These are phyloP conservation scores for Tympanopsis confertula DNA, from an alignment of 2,329 filamentous ascomycete species.

Conservation along the genomic window DNA sequence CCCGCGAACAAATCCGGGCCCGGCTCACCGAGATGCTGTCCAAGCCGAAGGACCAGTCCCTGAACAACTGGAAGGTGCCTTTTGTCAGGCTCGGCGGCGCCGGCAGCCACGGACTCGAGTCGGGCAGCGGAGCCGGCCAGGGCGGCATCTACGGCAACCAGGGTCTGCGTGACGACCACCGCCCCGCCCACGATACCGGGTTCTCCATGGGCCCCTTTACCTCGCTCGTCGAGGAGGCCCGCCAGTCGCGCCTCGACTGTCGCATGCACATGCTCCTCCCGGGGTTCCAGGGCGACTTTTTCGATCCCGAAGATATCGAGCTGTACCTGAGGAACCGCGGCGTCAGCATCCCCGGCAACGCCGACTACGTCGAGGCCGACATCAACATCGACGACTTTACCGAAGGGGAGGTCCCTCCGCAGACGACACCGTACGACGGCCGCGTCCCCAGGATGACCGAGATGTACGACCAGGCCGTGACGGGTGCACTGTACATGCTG, in stretches of 20 bases:
- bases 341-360: slow-evolving; percentile 46
- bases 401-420: slow-evolving; percentile 6
- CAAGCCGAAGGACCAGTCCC: slow-evolving; percentile 19
- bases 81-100: slow-evolving; percentile 57
- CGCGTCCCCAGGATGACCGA: not conserved
- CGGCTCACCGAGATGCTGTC: slow-evolving; percentile 20
- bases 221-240: slow-evolving; percentile 20
- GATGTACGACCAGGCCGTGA: not conserved
- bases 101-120: slow-evolving; percentile 47
- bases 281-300: slow-evolving; percentile 64
- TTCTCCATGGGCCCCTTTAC: slow-evolving; percentile 37
- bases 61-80: slow-evolving; percentile 48
- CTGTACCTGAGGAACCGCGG: slow-evolving; percentile 56
- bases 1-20: slow-evolving; percentile 30
- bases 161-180: slow-evolving; percentile 14
- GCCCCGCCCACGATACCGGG: slow-evolving; percentile 15
- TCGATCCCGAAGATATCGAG: slow-evolving; percentile 67
- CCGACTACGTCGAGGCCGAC: slow-evolving; percentile 49
- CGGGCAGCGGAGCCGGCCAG: slow-evolving; percentile 5
- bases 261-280: slow-evolving; percentile 40
- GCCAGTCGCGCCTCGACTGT: slow-evolving; percentile 28
- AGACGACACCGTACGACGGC: slow-evolving; percentile 1
- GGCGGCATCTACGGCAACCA: slow-evolving; percentile 21
- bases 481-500: too few relatives aligned
- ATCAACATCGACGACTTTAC: slow-evolving; percentile 32